Evolutionary conservation across 1,284 basidiomycete genomes (phyloP).

Genomic region (Grifola frondosa): DNA sequence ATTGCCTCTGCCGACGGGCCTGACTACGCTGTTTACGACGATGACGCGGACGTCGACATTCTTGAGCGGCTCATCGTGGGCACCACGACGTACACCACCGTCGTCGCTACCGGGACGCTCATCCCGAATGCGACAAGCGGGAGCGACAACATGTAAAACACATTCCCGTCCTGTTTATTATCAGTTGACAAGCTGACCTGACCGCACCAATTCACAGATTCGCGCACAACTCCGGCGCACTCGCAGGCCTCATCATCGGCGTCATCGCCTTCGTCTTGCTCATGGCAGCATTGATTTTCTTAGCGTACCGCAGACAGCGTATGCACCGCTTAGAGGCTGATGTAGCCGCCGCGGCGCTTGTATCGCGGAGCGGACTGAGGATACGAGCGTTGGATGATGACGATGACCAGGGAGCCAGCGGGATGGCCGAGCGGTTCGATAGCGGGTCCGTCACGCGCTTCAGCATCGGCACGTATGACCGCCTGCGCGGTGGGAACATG

Average conservation of each 20-base stretch:
- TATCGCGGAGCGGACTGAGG: constrained; percentile 2
- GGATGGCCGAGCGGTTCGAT: constrained; percentile 13
- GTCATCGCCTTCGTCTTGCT: constrained; percentile 23
- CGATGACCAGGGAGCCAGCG: constrained; percentile 13
- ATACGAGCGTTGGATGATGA: constrained; percentile 19
- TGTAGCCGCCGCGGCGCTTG: constrained; percentile 18
- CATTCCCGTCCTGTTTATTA: not conserved
- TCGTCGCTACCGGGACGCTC: constrained; percentile 24
- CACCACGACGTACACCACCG: constrained; percentile 17
- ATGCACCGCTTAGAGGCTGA: constrained; percentile 18
- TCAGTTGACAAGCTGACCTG: not conserved
- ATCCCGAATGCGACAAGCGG: constrained; percentile 15
- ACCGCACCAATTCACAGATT: constrained; percentile 15
- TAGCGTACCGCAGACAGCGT: constrained; percentile 25
- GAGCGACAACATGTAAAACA: constrained; percentile 16
- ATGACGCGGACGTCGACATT: constrained; percentile 20
- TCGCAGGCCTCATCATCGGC: constrained; percentile 30
- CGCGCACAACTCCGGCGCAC: constrained; percentile 25
- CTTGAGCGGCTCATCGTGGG: constrained; percentile 12
- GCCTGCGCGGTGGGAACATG: constrained; percentile 16
- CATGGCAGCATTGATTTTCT: constrained; percentile 18
- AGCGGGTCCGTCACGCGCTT: constrained; percentile 12
- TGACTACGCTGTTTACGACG: constrained; percentile 19
- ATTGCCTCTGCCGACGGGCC: not conserved
- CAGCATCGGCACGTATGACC: constrained; percentile 11